phyloP scores from a whole-genome alignment of 805 yeast genomes.

The Saccharomycopsis fibuligera region DNA sequence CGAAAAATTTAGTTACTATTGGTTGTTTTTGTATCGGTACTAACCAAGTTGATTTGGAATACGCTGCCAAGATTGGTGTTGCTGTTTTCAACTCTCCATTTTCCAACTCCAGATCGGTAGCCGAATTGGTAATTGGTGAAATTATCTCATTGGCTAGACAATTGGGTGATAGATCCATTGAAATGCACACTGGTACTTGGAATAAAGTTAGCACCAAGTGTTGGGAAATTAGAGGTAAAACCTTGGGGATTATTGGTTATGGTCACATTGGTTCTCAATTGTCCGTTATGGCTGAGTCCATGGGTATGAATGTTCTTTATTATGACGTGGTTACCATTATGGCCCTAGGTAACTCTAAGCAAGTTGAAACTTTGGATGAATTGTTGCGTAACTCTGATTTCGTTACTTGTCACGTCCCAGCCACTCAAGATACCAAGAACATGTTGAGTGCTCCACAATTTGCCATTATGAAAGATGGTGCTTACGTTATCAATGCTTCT shows the following conservation, averaged over 20 bases:
- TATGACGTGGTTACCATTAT: slow-evolving; percentile 89
- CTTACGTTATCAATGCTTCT: slow-evolving; percentile 91
- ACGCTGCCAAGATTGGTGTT: slow-evolving; percentile 87
- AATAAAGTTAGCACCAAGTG: slow-evolving; percentile 91
- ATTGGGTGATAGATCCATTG: slow-evolving; percentile 92
- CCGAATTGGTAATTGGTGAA: slow-evolving; percentile 94
- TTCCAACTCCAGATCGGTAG: slow-evolving; percentile 97
- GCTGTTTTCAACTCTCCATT: slow-evolving; percentile 98
- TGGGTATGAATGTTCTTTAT: slow-evolving; percentile 95
- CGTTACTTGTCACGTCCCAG: slow-evolving; percentile 92
- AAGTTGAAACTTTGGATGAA: slow-evolving; percentile 79
- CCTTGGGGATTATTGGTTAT: slow-evolving; percentile 93
- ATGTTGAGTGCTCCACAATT: slow-evolving; percentile 86
- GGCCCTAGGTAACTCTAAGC: slow-evolving; percentile 95
- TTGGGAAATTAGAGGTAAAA: slow-evolving; percentile 99
- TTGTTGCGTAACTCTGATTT: slow-evolving; percentile 79
- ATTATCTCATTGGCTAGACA: slow-evolving; percentile 92
- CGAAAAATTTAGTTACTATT: slow-evolving; percentile 80
- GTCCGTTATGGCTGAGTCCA: slow-evolving; percentile 92
- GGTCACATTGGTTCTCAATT: slow-evolving; percentile 98
- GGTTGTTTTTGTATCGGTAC: slow-evolving; percentile 99
- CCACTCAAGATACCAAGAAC: slow-evolving; percentile 84
- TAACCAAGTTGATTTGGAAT: slow-evolving; percentile 90
- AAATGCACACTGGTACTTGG: slow-evolving; percentile 96
- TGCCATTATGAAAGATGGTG: slow-evolving; percentile 93